Base-by-base conservation (phyloP, 108 stramenopile species). In the Skeletonema potamos region DNA sequence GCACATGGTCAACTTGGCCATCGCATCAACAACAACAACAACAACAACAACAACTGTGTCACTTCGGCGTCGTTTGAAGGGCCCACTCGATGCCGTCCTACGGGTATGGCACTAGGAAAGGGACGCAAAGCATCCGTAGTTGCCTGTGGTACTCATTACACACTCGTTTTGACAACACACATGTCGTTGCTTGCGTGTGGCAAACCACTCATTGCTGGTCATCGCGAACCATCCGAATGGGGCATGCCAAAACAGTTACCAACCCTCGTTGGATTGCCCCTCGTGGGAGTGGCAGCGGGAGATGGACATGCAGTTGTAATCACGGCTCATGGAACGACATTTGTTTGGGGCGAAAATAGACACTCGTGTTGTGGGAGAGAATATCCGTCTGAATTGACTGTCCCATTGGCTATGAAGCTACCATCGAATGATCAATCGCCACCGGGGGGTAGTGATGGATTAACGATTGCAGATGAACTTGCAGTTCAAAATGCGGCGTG, bases 251-350 rank as follows among this genome's bases (percentile, higher is more conserved):
- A 76, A 41, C 73, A 82, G 58, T 51, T 81, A 24, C 74, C 90
- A 6, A 81, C 77, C 9, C 54, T 92, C 0, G 77, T 73, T 34
- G 90, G 87, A 10, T 39, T 92, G 30, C 90, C 90, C 0, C 36
- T 92, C 18, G 86, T 85, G n/a, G 43, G 61, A 43, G 70, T 89
- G 6, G 73, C 88, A 11, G 88, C 90, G 4, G 90, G 90, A 27
- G 58, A 84, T 46, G 27, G 62, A 27, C 90, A 92, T 72, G 88
- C 84, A 1, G 83, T 87, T n/a, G 90, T 89, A 8, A 48, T 89
- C n/a, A 92, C 90, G 6, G 84, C 82, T 5, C 76, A 83, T 65
- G 90, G 90, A 3, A 83, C 88, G 20, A 86, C 90, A 22, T 87
- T 70, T 68, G 70, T 87, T 57, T 92, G 88, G 90, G 90, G 90